A percentile compares a stretch with the other conserved stretches of the same genome.
These are phyloP conservation scores for Trypanosomatidae sp. DNA, from an alignment of 208 protist species.

Conservation along the genomic window DNA sequence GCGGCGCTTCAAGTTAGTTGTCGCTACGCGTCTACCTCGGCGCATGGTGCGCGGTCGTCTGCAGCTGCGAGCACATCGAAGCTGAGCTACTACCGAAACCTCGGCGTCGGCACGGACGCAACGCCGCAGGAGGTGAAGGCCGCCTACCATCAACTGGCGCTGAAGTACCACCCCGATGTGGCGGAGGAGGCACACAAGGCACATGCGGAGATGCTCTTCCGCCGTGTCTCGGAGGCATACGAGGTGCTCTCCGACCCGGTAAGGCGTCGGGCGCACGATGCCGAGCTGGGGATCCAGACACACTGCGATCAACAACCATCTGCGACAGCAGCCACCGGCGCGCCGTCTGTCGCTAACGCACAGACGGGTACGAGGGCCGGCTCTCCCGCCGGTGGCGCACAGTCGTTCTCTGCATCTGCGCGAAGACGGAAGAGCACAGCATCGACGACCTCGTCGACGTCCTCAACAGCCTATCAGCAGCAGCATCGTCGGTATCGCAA, in stretches of 20 bases:
- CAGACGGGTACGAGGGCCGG: not conserved
- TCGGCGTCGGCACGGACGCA: constrained; percentile 63
- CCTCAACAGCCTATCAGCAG: not conserved
- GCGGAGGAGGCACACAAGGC: constrained; percentile 51
- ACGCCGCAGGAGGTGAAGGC: constrained; percentile 87
- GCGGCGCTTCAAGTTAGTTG: constrained; percentile 8
- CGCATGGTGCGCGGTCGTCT: constrained; percentile 9
- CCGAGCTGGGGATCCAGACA: constrained; percentile 47
- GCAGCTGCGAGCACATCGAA: constrained; percentile 6
- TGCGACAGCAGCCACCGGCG: not conserved
- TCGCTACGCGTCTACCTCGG: constrained; percentile 17
- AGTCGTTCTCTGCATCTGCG: not conserved
- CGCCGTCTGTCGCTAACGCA: not conserved
- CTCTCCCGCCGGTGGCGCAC: constrained; percentile 1
- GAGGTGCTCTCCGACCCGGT: constrained; percentile 94
- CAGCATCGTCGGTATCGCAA: constrained; percentile 23
- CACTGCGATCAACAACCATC: constrained; percentile 22
- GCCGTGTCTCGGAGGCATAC: constrained; percentile 93
- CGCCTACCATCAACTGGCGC: constrained; percentile 76
- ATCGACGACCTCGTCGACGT: not conserved
- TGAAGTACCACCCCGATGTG: constrained; percentile 88
- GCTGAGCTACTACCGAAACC: constrained; percentile 63
- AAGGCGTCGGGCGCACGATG: constrained; percentile 95
- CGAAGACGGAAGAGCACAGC: constrained; percentile 3
- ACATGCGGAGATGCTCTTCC: constrained; percentile 77